Base-by-base conservation (phyloP, 106 monocot species). In the Xerophyta viscosa region DNA sequence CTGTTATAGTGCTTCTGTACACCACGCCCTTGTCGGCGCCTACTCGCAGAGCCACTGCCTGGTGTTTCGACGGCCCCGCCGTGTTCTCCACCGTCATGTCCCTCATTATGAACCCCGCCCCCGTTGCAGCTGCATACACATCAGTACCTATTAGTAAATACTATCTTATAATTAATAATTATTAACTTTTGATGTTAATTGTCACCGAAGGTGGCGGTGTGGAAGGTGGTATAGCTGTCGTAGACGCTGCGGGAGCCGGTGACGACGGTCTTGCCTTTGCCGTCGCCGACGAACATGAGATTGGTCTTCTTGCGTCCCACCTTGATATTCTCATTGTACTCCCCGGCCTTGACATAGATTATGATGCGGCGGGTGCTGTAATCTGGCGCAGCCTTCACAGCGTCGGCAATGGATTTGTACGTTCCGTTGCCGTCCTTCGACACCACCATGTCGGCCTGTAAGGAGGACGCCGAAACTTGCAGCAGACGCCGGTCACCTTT, bases 351-450 rank as follows among this genome's bases (percentile, higher is more conserved):
- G 24, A 96, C 62, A 55, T 96, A 88, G 46, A 96, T 86, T 19
- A 96, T 60, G 24, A 82, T 63, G 23, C 89, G 58, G 6, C 79
- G 63, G 21, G 43, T 18, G 73, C 89, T 96, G 41, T 68, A 29
- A 46, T 96, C 75, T 2, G 89, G 96, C 1, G 78, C 78, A 9
- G 77, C 81, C 73, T 89, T 81, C 4, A 96, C 70, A 0, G 96
- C 88, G 13, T 78, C 73, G 12, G 23, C n/a, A 53, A 96, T 79
- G 21, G 69, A 78, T 50, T 61, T 78, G 46, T 85, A 71, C 9
- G 72, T 89, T 3, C 89, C 96, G n/a, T 65, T 89, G 2, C 96
- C 96, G 50, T 77, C 81, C 41, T 77, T 73, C 6, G 89, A 72
- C 29, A 96, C 96, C 0, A 89, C 48, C 20, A 88, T 67, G 51